These are phyloP conservation scores for Hypomontagnella submonticulosa DNA, from an alignment of 495 filamentous ascomycete species.

Conservation along the genomic window DNA sequence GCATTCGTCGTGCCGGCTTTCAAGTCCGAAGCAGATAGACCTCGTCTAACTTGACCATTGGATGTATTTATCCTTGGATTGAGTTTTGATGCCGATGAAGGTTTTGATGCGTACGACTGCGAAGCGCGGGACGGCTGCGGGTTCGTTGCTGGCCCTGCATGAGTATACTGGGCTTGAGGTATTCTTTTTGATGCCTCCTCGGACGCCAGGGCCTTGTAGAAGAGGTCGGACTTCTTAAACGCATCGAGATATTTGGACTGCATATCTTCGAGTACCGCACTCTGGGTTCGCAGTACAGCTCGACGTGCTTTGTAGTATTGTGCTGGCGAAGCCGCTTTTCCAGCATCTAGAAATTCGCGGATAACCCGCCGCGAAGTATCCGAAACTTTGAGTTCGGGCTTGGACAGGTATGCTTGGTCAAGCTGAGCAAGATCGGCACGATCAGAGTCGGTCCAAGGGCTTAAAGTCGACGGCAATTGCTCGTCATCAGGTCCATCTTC, in stretches of 20 bases:
- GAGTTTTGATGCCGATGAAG: constrained; percentile 53
- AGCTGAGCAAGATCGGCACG: constrained; percentile 89
- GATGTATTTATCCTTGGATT: constrained; percentile 50
- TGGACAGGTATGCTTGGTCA: constrained; percentile 85
- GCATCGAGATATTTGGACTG: constrained; percentile 79
- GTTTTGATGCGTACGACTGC: constrained; percentile 53
- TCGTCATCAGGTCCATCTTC: constrained; percentile 80
- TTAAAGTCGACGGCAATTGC: constrained; percentile 67
- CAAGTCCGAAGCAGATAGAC: constrained; percentile 60
- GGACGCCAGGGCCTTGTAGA: constrained; percentile 92
- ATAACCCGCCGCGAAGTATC: constrained; percentile 74
- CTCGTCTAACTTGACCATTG: constrained; percentile 47
- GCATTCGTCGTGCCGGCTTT: constrained; percentile 46
- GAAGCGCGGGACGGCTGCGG: constrained; percentile 47
- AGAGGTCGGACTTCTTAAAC: constrained; percentile 92
- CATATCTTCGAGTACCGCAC: constrained; percentile 82
- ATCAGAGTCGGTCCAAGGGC: constrained; percentile 85
- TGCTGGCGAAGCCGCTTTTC: constrained; percentile 74
- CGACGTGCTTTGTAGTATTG: constrained; percentile 87
- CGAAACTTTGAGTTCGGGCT: constrained; percentile 81
- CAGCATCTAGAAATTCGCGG: constrained; percentile 79
- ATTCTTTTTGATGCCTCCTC: constrained; percentile 74
- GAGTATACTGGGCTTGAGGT: constrained; percentile 37
- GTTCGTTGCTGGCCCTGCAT: constrained; percentile 40
- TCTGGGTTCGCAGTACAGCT: constrained; percentile 85